Percentiles rank a stretch among this genome's conserved stretches.
Conservation (phyloP, 345 rosid species). For the Populus alba region DNA sequence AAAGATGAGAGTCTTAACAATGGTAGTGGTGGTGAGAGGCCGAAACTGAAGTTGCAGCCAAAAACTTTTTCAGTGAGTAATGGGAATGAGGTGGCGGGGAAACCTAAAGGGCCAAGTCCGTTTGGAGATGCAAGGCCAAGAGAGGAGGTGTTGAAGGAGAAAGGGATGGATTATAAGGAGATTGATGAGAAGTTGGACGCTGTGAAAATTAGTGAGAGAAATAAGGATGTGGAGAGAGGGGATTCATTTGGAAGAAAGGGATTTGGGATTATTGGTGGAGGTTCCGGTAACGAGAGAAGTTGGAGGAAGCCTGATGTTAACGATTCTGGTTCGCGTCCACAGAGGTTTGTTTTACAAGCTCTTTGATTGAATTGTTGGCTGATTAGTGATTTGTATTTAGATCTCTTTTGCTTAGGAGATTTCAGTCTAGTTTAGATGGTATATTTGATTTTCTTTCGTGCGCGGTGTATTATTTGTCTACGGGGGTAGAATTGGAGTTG, state of each 20-base stretch:
- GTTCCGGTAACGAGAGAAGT: constrained; percentile 24
- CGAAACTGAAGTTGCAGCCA: constrained; percentile 78
- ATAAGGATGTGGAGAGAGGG: constrained; percentile 40
- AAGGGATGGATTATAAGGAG: constrained; percentile 89
- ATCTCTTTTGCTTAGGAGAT: neutral
- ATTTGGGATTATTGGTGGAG: constrained; percentile 40
- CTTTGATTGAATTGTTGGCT: neutral
- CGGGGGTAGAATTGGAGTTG: neutral
- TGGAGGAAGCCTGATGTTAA: constrained; percentile 58
- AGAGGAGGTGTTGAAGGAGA: constrained; percentile 90
- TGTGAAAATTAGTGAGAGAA: constrained; percentile 39
- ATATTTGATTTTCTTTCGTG: neutral
- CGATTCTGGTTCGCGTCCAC: constrained; percentile 14
- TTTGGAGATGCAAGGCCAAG: constrained; percentile 95
- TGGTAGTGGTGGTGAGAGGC: constrained; percentile 40
- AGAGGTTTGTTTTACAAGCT: constrained; percentile 26
- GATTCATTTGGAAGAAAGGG: constrained; percentile 43
- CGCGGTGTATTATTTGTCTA: neutral
- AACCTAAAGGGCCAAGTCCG: constrained; percentile 63
- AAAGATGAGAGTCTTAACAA: constrained; percentile 45
- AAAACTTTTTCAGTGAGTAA: constrained; percentile 48
- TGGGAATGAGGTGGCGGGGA: constrained; percentile 33
- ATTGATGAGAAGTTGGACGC: constrained; percentile 82
- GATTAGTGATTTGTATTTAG: neutral
- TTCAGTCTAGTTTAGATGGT: neutral